Conservation (phyloP, 805 yeast genomes). For the Saccharomycopsis fermentans region DNA sequence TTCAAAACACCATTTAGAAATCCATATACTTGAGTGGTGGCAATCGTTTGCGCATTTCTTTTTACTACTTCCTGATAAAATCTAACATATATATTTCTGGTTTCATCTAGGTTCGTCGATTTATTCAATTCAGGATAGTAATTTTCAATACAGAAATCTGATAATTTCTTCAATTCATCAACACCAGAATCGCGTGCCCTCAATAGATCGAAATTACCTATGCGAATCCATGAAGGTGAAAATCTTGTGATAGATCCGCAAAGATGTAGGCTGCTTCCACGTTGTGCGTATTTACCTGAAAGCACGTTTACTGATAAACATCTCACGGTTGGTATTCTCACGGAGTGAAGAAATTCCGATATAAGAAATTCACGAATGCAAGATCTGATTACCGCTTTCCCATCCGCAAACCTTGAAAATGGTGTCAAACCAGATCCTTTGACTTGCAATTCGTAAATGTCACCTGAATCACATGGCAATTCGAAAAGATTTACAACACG, state of each 20-base stretch:
- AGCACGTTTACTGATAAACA: constrained; percentile 64
- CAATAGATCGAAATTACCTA: constrained; percentile 82
- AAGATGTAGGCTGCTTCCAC: constrained; percentile 53
- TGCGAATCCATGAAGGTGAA: constrained; percentile 78
- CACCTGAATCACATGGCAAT: constrained; percentile 25
- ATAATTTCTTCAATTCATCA: constrained; percentile 45
- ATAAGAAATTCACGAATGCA: constrained; percentile 81
- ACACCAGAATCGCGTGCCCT: constrained; percentile 59
- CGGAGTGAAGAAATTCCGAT: constrained; percentile 68
- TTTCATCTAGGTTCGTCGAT: constrained; percentile 4
- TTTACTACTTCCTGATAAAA: constrained; percentile 61
- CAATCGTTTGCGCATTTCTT: constrained; percentile 70
- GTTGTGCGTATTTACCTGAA: constrained; percentile 68
- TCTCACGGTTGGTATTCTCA: constrained; percentile 81
- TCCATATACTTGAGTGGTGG: constrained; percentile 85
- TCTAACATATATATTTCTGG: constrained; percentile 39
- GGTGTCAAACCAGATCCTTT: constrained; percentile 94
- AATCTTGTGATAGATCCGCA: constrained; percentile 81
- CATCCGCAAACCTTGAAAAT: constrained; percentile 90
- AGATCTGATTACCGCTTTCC: constrained; percentile 84
- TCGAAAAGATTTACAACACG: constrained; percentile 79
- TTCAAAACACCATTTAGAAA: constrained; percentile 90
- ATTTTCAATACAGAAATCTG: constrained; percentile 64
- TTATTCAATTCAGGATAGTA: constrained; percentile 26
- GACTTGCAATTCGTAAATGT: constrained; percentile 58